Conservation (phyloP, 495 filamentous ascomycete genomes). For the Xylaria acuta region DNA sequence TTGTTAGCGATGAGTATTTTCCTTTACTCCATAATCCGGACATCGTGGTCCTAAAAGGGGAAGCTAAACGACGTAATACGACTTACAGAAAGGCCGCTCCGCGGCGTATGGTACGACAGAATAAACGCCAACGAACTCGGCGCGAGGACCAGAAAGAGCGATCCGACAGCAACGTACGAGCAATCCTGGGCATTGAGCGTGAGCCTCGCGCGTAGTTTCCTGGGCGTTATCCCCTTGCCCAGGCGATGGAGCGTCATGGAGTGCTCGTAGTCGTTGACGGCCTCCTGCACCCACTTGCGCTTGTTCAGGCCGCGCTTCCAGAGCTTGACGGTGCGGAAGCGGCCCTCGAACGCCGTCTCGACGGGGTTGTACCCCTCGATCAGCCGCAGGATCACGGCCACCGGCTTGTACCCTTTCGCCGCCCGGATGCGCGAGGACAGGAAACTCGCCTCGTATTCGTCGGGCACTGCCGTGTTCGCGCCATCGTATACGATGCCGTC, state of each 20-base stretch:
- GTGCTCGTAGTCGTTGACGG: constrained; percentile 32
- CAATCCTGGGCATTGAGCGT: constrained; percentile 33
- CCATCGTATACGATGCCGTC: constrained; percentile 40
- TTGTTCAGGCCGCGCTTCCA: constrained; percentile 43
- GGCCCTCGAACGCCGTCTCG: constrained; percentile 36
- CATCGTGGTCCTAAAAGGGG: neutral
- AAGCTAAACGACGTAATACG: neutral
- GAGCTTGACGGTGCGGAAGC: constrained; percentile 38
- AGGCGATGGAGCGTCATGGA: constrained; percentile 15
- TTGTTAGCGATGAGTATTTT: neutral
- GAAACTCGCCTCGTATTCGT: constrained; percentile 33
- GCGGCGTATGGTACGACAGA: constrained; percentile 49
- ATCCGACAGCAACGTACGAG: constrained; percentile 39
- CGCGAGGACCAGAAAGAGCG: constrained; percentile 39
- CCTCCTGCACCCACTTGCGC: constrained; percentile 40
- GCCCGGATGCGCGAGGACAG: constrained; percentile 25
- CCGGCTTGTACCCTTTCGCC: constrained; percentile 20
- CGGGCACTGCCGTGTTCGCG: constrained; percentile 22
- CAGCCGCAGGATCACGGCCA: constrained; percentile 24
- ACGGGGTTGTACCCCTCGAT: constrained; percentile 36
- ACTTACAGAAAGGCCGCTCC: constrained; percentile 42
- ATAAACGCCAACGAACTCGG: constrained; percentile 50
- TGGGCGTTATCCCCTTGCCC: constrained; percentile 9
- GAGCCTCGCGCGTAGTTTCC: constrained; percentile 29
- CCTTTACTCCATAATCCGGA: neutral